Evolutionary conservation across 2,329 filamentous ascomycete species (phyloP).

Genomic region (Aspergillus hiratsukae): DNA sequence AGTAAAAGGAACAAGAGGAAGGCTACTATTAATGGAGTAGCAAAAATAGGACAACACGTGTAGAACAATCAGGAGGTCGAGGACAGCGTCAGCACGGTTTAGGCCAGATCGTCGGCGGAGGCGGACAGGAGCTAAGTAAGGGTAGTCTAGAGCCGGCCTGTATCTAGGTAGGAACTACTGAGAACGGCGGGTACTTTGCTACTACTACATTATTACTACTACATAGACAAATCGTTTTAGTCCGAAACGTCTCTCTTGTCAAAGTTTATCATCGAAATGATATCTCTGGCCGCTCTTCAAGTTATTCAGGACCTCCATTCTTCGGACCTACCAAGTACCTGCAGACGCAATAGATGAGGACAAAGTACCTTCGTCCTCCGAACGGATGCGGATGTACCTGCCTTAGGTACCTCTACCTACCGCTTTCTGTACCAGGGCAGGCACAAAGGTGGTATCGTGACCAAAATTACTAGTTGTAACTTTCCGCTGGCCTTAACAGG

Average conservation of each 20-base stretch:
- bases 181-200: background rate
- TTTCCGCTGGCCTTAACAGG: background rate
- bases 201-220: background rate
- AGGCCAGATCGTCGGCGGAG: constrained; percentile 34
- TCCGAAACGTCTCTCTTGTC: background rate
- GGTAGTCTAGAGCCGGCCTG: background rate
- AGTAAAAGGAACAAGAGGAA: constrained; percentile 17
- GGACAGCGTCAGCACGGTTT: constrained; percentile 26
- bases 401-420: no score
- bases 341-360: background rate
- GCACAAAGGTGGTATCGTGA: no score
- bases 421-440: no score
- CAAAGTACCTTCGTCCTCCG: background rate
- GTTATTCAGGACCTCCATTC: background rate
- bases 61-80: constrained; percentile 26
- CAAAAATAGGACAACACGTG: constrained; percentile 22
- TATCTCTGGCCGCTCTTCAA: background rate
- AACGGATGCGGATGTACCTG: no score
- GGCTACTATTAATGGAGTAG: constrained; percentile 7
- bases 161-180: background rate
- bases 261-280: background rate
- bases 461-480: background rate
- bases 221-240: background rate
- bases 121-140: constrained; percentile 5
- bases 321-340: background rate